Conservation (phyloP, 2,329 filamentous ascomycete genomes). For the Claviceps sorghi region DNA sequence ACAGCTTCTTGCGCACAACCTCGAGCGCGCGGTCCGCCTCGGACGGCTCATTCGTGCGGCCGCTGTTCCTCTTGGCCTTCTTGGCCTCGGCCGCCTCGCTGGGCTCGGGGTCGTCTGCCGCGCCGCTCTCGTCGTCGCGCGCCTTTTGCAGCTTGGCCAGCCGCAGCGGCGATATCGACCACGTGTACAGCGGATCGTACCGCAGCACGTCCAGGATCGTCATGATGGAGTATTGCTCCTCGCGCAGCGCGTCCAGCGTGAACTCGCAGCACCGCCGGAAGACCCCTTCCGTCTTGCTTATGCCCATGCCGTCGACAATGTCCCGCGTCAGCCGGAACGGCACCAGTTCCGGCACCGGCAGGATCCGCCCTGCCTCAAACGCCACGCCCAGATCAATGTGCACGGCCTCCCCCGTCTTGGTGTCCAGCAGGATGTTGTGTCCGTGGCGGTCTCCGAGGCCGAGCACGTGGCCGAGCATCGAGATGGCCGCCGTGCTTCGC, state of each 20-base stretch:
- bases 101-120: conserved; percentile 22
- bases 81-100: conserved; percentile 25
- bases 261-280: conserved; percentile 98
- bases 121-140: conserved; percentile 30
- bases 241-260: conserved; percentile 83
- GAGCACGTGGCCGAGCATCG: conserved; percentile 83
- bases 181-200: conserved; percentile 95
- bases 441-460: conserved; percentile 90
- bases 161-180: conserved; percentile 67
- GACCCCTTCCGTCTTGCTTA: conserved; percentile 87
- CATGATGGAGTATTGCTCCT: conserved; percentile 95
- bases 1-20: conserved; percentile 90
- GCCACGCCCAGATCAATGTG: conserved; percentile 96
- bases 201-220: conserved; percentile 92
- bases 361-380: conserved; percentile 89
- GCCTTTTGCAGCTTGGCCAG: conserved; percentile 51
- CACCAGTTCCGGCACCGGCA: conserved; percentile 88
- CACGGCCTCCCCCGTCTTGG: conserved; percentile 79
- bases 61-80: conserved; percentile 21
- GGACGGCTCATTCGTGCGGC: conserved; percentile 38
- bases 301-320: conserved; percentile 92
- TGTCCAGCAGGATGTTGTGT: conserved; percentile 90
- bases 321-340: conserved; percentile 91
- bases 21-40: conserved; percentile 87
- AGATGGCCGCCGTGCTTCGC: conserved; percentile 83